Conservation (phyloP, 345 rosid genomes). For the Clarkia xantiana region DNA sequence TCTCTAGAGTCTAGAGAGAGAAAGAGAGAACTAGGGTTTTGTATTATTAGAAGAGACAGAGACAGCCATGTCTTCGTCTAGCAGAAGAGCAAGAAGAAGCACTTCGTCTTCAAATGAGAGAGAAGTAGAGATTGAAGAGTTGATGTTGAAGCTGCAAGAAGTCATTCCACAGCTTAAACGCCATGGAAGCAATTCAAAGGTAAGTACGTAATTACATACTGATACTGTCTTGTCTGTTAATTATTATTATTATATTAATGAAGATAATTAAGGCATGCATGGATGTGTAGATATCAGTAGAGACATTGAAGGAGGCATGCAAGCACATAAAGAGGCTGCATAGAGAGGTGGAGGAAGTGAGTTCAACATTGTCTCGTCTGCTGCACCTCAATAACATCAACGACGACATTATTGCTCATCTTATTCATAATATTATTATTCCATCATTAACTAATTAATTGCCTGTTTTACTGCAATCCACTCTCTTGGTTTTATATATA, state of each 20-base stretch:
- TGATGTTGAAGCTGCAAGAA: conserved; percentile 15
- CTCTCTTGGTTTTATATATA: neutral
- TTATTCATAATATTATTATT: neutral
- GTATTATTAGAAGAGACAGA: too few relatives aligned
- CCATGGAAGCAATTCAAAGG: conserved; percentile 12
- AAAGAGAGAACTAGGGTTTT: neutral
- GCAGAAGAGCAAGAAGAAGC: conserved; percentile 13
- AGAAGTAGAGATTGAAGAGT: conserved; percentile 11
- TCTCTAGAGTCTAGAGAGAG: too few relatives aligned
- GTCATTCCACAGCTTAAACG: conserved; percentile 15
- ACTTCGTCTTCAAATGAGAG: conserved; percentile 7
- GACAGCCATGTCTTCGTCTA: neutral
- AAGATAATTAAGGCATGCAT: neutral
- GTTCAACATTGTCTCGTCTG: conserved; percentile 3
- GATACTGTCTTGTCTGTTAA: too few relatives aligned
- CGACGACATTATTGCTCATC: conserved; percentile 1
- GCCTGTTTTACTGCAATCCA: too few relatives aligned
- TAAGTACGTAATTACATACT: too few relatives aligned
- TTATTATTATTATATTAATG: neutral
- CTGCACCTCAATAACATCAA: neutral
- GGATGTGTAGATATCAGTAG: conserved; percentile 1
- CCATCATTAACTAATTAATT: neutral
- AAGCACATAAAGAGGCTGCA: conserved; percentile 10
- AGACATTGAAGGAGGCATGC: conserved; percentile 11
- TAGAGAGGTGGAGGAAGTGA: conserved; percentile 12